Evolutionary conservation across 768 basidiomycete species (phyloP), one percentile per base, ranked within the genome.

Genomic region (Gelatoporia subvermispora): DNA sequence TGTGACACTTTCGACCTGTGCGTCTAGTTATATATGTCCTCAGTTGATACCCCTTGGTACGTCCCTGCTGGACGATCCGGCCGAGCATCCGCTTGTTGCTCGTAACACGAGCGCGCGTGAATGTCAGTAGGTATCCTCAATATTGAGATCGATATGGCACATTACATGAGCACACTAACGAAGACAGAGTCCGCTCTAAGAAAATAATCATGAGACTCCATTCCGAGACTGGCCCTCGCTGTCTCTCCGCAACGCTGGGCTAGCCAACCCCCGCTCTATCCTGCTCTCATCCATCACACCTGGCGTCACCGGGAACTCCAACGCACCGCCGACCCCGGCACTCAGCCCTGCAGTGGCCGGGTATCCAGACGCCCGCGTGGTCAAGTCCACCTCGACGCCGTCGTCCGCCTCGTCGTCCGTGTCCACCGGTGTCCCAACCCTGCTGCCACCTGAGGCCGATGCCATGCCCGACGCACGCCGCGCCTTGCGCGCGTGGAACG

Each of bases 401-500:
- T 62, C 66, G 41, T 71, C 64, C 37, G 65, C 65, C 52, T 72
- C 70, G 22, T 72, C 72, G 37, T 72, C 71, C 13, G 58, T 56
- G n/a, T 57, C 67, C 9, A 48, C 65, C 0, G 70, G 68, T 13
- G 69, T 67, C 35, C 62, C 71, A 4, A 28, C 35, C 10, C 47
- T 28, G n/a, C 67, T 66, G 17, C 58, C 53, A 17, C 51, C 28
- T 5, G 7, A 25, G 51, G 24, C 56, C 54, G n/a, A 60, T 51
- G 2, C 61, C 67, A 45, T 24, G 2, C 66, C 60, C 11, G 54
- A 52, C 21, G 58, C 66, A 52, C 83, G 70, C 40, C 85, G 75
- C 5, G 84, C 84, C 41, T 79, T 72, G 24, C 87, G 79, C 2
- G 90, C 89, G 58, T 93, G 84, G 74, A 89, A 91, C 52, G 85